Evolutionary conservation across 805 yeast species (phyloP).

Genomic region (Starmerella apicola): DNA sequence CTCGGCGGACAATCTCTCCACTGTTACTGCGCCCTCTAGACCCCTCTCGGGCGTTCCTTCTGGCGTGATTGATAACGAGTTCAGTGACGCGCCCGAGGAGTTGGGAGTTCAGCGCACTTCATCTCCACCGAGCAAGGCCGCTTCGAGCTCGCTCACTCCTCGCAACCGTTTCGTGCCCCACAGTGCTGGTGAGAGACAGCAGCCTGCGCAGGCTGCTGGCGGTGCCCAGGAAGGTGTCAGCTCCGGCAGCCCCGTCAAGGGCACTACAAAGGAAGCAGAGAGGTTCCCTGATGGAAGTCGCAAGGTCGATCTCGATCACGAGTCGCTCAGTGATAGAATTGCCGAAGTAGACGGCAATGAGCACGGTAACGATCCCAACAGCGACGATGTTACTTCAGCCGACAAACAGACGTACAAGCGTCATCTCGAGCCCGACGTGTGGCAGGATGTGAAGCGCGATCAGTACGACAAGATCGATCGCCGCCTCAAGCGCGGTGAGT

Average conservation of each 20-base stretch:
- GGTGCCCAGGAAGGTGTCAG: too few species aligned
- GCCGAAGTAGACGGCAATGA: neutral
- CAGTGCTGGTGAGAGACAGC: neutral
- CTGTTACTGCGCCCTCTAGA: too few species aligned
- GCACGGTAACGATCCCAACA: neutral
- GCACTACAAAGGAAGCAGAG: neutral
- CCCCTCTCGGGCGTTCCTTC: too few species aligned
- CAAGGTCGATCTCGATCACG: neutral
- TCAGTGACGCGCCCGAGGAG: too few species aligned
- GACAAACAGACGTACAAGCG: neutral
- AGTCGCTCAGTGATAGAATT: neutral
- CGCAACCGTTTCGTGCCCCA: constrained; percentile 12
- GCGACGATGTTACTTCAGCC: neutral
- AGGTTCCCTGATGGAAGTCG: neutral
- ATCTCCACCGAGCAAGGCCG: constrained; percentile 11
- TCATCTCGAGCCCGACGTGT: constrained; percentile 1
- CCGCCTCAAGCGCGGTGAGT: neutral
- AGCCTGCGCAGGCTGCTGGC: neutral
- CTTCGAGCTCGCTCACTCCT: constrained; percentile 11
- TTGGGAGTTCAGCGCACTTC: too few species aligned
- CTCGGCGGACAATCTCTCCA: too few species aligned
- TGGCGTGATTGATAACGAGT: too few species aligned
- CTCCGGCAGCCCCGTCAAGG: too few species aligned
- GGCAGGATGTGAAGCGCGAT: neutral
- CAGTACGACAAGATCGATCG: neutral